These are phyloP conservation scores for Diaporthe citriasiana DNA, from an alignment of 2,329 filamentous ascomycete species.

Conservation along the genomic window DNA sequence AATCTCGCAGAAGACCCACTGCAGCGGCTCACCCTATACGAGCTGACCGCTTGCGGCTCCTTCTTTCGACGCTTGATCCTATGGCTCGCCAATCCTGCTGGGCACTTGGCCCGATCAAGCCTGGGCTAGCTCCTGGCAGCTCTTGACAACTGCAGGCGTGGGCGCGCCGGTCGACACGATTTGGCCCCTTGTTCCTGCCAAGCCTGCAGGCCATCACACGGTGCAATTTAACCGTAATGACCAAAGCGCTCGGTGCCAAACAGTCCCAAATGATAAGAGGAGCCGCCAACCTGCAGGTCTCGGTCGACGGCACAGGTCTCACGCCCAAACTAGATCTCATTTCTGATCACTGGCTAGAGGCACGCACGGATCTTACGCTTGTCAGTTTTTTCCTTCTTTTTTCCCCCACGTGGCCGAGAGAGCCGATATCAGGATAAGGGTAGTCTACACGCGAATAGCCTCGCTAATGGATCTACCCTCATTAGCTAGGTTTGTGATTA, in stretches of 20 bases:
- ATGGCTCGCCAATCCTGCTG: conserved; percentile 5
- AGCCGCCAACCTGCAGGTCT: conserved; percentile 10
- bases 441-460: background rate
- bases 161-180: background rate
- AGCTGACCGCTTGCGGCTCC: conserved; percentile 26
- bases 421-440: background rate
- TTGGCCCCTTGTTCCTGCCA: conserved; percentile 14
- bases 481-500: background rate
- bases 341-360: background rate
- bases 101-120: conserved; percentile 23
- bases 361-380: background rate
- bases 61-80: conserved; percentile 8
- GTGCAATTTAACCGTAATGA: conserved; percentile 33
- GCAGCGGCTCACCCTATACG: conserved; percentile 9
- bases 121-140: conserved; percentile 25
- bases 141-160: background rate
- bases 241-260: conserved; percentile 12
- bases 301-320: background rate
- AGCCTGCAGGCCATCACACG: conserved; percentile 19
- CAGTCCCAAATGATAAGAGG: background rate
- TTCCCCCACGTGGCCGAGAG: background rate
- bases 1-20: background rate
- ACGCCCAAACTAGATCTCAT: background rate
- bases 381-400: no score
- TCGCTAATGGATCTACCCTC: background rate